phyloP scores from a whole-genome alignment of 2,329 filamentous ascomycete species.

The Beauveria scarabaeidicola region DNA sequence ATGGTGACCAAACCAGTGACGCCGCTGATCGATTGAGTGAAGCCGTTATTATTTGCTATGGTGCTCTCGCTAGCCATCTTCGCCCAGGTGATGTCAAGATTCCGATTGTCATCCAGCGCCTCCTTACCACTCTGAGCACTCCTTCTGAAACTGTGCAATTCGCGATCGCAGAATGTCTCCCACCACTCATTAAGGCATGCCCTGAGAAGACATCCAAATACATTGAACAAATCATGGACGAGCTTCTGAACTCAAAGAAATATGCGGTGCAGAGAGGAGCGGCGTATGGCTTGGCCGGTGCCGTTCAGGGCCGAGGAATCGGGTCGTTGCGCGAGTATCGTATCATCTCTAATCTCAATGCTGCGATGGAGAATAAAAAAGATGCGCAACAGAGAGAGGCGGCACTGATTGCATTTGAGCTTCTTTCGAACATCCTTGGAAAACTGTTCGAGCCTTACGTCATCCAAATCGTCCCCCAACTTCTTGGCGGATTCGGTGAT shows the following conservation, averaged over 20 bases:
- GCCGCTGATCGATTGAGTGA: slow-evolving; percentile 87
- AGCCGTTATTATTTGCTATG: slow-evolving; percentile 95
- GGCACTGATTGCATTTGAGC: slow-evolving; percentile 80
- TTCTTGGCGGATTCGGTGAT: slow-evolving; percentile 85
- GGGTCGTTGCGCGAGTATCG: slow-evolving; percentile 73
- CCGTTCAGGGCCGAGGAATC: slow-evolving; percentile 83
- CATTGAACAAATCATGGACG: slow-evolving; percentile 70
- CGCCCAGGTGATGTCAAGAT: slow-evolving; percentile 78
- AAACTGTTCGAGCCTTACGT: slow-evolving; percentile 93
- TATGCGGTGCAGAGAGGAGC: slow-evolving; percentile 91
- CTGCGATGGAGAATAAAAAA: slow-evolving; percentile 90
- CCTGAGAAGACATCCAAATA: slow-evolving; percentile 71
- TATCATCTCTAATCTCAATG: slow-evolving; percentile 71
- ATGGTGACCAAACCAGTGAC: slow-evolving; percentile 71
- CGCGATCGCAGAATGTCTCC: slow-evolving; percentile 87
- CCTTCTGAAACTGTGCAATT: slow-evolving; percentile 96
- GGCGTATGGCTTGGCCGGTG: slow-evolving; percentile 86
- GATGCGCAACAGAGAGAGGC: slow-evolving; percentile 83
- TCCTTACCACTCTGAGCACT: slow-evolving; percentile 81
- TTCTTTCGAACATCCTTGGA: slow-evolving; percentile 78
- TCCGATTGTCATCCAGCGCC: slow-evolving; percentile 75
- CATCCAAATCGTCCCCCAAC: slow-evolving; percentile 86
- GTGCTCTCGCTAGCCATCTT: slow-evolving; percentile 82
- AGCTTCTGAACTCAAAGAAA: slow-evolving; percentile 77
- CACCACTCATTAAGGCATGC: slow-evolving; percentile 78